phyloP scores from a whole-genome alignment of 352 stramenopile species.

The Aphanomyces stellatus region DNA sequence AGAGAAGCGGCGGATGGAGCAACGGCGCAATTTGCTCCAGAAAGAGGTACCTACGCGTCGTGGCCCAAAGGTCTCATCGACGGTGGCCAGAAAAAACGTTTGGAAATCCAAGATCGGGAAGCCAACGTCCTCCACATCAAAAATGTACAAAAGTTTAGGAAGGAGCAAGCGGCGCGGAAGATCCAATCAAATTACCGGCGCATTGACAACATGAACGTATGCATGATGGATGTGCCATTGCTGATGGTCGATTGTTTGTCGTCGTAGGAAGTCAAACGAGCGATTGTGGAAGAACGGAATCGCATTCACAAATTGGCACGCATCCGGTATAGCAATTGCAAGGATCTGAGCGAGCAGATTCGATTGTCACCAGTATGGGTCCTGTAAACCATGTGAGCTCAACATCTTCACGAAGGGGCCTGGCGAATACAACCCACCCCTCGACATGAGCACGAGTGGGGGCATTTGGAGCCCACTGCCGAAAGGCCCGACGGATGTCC shows the following conservation, averaged over 20 bases:
- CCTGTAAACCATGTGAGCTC: neutral
- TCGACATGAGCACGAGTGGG: neutral
- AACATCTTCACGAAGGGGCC: slow-evolving; percentile 2
- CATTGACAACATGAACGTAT: slow-evolving; percentile 19
- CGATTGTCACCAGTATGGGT: neutral
- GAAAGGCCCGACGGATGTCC: neutral
- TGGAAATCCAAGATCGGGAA: slow-evolving; percentile 3
- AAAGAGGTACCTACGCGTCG: slow-evolving; percentile 3
- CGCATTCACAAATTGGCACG: slow-evolving; percentile 16
- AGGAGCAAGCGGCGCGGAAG: neutral
- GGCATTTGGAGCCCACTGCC: neutral
- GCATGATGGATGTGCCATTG: neutral
- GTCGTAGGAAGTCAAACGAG: slow-evolving; percentile 8
- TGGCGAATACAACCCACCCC: slow-evolving; percentile 8
- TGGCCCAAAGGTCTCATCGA: neutral
- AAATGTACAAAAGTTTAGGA: slow-evolving; percentile 14
- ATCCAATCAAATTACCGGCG: slow-evolving; percentile 5
- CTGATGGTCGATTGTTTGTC: neutral
- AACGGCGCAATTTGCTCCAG: neutral
- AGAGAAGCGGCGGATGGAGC: neutral
- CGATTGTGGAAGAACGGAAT: slow-evolving; percentile 13
- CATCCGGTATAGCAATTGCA: slow-evolving; percentile 11
- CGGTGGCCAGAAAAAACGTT: neutral
- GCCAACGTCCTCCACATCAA: slow-evolving; percentile 3
- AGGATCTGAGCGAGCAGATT: slow-evolving; percentile 11